Base-by-base conservation (phyloP, 2,329 filamentous ascomycete species). In the Curvularia lunata region DNA sequence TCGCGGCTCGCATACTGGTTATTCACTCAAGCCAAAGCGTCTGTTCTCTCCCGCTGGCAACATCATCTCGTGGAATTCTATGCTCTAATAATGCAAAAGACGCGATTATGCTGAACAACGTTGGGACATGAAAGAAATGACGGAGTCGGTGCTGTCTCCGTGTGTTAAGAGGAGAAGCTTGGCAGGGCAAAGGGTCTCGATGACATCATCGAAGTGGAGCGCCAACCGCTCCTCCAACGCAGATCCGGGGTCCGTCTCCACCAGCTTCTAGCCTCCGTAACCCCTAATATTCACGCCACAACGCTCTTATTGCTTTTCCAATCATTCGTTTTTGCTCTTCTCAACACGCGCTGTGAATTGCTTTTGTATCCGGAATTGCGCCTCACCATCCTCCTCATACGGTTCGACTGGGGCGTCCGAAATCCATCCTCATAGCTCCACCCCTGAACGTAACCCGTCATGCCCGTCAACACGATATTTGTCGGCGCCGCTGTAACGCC, bases 401-500 rank as follows among this genome's bases (percentile, higher is more conserved):
- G 9, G 19, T 16, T 12, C 43, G 16, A 8, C 21, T 27, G 16
- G 10, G 48, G 55, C 60, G 55, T 5, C 12, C 51, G 42, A 18
- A 19, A 8, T 12, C 54, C 50, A 43, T 46, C 54, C 51, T 52
- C 52, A 52, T 37, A 58, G 42, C 51, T 62, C 59, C 55, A 55
- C 47, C 58, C 49, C 46, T 41, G 25, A 48, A 50, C 18, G 12
- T 9, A 19, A 40, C 37, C 42, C 40, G 52, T 54, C 30, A 88
- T 88, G 85, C 80, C 83, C 57, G 85, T 95, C 69, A 93, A 91
- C 78, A 96, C 92, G 18, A 84, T 94, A 38, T 88, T 90, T 13
- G 89, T 98, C 59, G 87, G 88, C 56, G 85, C 91, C 64, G 92
- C 92, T 48, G 89, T 97, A 53, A 92, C 92, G 62, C 94, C 95